A percentile compares a stretch with the other conserved stretches of the same genome.
phyloP scores from a whole-genome alignment of 768 basidiomycete genomes.

The Clavulina sp. region DNA sequence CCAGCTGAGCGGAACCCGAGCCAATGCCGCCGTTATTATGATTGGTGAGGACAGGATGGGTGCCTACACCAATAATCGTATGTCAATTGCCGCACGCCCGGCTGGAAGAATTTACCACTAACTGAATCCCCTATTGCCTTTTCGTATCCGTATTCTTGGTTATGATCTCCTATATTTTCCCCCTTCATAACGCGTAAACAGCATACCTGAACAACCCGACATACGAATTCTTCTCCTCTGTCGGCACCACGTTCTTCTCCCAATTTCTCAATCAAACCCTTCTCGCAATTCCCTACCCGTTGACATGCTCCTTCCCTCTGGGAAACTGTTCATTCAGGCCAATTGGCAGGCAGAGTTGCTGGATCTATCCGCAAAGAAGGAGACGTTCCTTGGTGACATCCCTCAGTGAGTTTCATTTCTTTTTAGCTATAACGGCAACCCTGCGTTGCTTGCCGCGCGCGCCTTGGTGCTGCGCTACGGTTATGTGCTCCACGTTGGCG shows the following conservation, averaged over 20 bases:
- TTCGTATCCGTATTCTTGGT: no score
- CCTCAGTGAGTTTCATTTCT: slow-evolving; percentile 7
- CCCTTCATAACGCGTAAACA: slow-evolving; percentile 9
- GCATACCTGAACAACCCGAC: slow-evolving; percentile 26
- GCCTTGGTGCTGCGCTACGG: no score
- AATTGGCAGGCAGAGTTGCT: slow-evolving; percentile 11
- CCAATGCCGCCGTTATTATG: slow-evolving; percentile 25
- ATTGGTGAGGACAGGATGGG: slow-evolving; percentile 26
- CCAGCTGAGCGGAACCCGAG: slow-evolving; percentile 17
- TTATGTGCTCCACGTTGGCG: no score
- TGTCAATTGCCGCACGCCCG: no score
- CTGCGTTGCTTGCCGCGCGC: no score
- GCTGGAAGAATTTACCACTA: no score
- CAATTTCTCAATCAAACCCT: slow-evolving; percentile 24
- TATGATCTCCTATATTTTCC: no score
- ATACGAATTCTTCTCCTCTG: slow-evolving; percentile 16
- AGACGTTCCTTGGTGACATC: slow-evolving; percentile 9
- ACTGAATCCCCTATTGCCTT: no score
- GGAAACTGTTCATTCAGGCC: slow-evolving; percentile 12
- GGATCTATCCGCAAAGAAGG: slow-evolving; percentile 6
- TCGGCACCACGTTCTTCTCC: slow-evolving; percentile 19
- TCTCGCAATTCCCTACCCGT: slow-evolving; percentile 20
- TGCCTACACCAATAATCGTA: slow-evolving; percentile 10
- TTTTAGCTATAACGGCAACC: no score
- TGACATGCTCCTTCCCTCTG: slow-evolving; percentile 11